Evolutionary conservation across 1,139 yeast genomes (phyloP), one percentile per base, ranked within the genome.

Genomic region (Magnusiomyces clavatus): DNA sequence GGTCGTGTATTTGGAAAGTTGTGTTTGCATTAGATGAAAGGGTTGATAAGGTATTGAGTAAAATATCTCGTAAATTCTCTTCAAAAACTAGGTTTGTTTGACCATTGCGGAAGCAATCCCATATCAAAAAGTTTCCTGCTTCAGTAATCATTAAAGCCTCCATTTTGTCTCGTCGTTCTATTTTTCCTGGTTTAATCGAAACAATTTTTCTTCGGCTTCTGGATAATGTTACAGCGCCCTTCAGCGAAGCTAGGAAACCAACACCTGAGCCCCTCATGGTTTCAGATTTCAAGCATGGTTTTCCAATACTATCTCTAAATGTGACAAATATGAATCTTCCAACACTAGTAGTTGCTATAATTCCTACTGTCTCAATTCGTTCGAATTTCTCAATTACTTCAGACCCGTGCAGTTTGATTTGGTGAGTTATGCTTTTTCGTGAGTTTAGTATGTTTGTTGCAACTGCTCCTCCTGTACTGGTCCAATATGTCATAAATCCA

Each of bases 361-460:
- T 70, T 1, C 96, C 95, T 2, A 86, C 81, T 0, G 94, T 92
- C 58, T 85, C 90, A 14, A 83, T 75, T 56, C 78, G 80, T 55
- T 81, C 78, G 1, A 83, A 77, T 45, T 75, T 64, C 1, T 81
- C 78, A 29, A 87, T 72, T 48, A 58, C 60, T 60, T 72, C 61
- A 56, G 67, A 62, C 50, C 66, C 57, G 46, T 70, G 69, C 4
- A 76, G 61, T 47, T 68, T 70, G 31, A 74, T 63, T 3, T 64
- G 59, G 13, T 70, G 66, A 46, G 66, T 69, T 16, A 72, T 64
- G 43, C 63, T 64, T 48, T 73, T 76, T 43, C 74, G 71, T 43
- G 69, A 69, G 38, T 70, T 69, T 19, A 77, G 60, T 49, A 82
- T 69, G 1, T 88, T 88, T 52, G 81, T 75, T 1, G 88, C 83